Evolutionary conservation across 768 basidiomycete species (phyloP).

Genomic region (Gymnopilus junonius): DNA sequence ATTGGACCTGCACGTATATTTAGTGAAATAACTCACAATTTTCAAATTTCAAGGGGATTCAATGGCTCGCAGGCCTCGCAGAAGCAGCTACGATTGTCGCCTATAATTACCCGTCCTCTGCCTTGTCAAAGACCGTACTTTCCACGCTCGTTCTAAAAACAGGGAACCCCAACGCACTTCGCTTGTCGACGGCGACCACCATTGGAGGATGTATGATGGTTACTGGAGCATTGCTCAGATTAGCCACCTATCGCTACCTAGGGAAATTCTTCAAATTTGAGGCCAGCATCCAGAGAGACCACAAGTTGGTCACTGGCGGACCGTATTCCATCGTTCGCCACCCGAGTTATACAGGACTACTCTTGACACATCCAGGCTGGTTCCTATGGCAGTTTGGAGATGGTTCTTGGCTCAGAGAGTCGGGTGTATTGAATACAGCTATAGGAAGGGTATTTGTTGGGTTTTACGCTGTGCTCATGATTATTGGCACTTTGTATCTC

Average conservation of each 20-base stretch:
- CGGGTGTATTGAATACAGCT: slow-evolving; percentile 36
- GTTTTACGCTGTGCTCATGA: background rate
- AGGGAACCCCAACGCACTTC: slow-evolving; percentile 11
- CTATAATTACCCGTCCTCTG: slow-evolving; percentile 1
- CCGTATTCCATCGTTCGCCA: slow-evolving; percentile 29
- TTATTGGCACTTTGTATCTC: slow-evolving; percentile 14
- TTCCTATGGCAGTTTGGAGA: slow-evolving; percentile 18
- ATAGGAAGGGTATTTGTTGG: slow-evolving; percentile 27
- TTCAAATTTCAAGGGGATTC: background rate
- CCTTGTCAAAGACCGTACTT: slow-evolving; percentile 5
- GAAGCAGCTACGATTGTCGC: slow-evolving; percentile 18
- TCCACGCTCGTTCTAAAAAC: slow-evolving; percentile 2
- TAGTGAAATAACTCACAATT: background rate
- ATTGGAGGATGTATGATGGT: slow-evolving; percentile 14
- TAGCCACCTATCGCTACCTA: slow-evolving; percentile 13
- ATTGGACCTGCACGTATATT: background rate
- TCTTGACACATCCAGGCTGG: slow-evolving; percentile 36
- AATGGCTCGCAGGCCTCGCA: slow-evolving; percentile 8
- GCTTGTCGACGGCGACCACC: background rate
- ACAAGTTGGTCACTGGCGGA: slow-evolving; percentile 44
- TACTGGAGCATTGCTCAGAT: slow-evolving; percentile 11
- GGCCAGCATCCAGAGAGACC: slow-evolving; percentile 43
- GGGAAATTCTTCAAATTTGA: slow-evolving; percentile 48
- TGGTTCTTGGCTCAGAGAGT: slow-evolving; percentile 51
- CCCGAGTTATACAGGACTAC: slow-evolving; percentile 48